Percentiles rank a stretch among this genome's conserved stretches.
phyloP scores from a whole-genome alignment of 192 early-diverging fungal genomes.

The Coemansia sp. region DNA sequence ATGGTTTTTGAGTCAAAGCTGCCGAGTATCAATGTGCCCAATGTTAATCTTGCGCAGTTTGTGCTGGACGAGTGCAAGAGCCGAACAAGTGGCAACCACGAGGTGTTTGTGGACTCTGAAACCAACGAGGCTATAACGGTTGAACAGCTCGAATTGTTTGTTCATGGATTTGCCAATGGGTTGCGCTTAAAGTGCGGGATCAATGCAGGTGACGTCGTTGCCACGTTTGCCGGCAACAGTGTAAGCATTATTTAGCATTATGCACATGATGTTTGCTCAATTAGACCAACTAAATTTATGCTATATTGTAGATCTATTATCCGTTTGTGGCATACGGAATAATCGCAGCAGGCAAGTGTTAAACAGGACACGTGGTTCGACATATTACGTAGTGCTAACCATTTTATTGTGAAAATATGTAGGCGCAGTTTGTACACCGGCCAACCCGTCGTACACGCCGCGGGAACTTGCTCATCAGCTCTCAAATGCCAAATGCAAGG shows the following conservation, averaged over 20 bases:
- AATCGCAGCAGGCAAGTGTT: constrained; percentile 50
- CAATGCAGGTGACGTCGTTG: constrained; percentile 68
- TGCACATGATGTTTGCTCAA: too few species aligned
- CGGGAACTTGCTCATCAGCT: constrained; percentile 81
- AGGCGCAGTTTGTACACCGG: constrained; percentile 65
- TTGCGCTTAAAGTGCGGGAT: constrained; percentile 52
- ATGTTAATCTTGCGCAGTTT: constrained; percentile 25
- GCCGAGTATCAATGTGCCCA: constrained; percentile 27
- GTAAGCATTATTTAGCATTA: constrained; percentile 26
- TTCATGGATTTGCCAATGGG: constrained; percentile 20
- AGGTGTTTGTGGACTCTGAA: constrained; percentile 38
- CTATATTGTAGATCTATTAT: constrained; percentile 33
- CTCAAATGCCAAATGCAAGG: constrained; percentile 63
- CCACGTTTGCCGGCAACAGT: constrained; percentile 48
- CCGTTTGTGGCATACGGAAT: constrained; percentile 66
- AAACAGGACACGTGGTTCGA: too few species aligned
- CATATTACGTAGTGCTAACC: not conserved
- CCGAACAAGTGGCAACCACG: constrained; percentile 10
- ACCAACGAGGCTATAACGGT: constrained; percentile 16
- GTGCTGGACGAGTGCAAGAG: constrained; percentile 27
- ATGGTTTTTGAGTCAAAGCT: constrained; percentile 34
- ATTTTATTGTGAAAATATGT: not conserved
- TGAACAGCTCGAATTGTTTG: constrained; percentile 16
- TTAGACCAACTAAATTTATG: not conserved
- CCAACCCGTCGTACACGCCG: constrained; percentile 80